Evolutionary conservation across 2,329 filamentous ascomycete species (phyloP).

Genomic region (Beauveria bassiana): DNA sequence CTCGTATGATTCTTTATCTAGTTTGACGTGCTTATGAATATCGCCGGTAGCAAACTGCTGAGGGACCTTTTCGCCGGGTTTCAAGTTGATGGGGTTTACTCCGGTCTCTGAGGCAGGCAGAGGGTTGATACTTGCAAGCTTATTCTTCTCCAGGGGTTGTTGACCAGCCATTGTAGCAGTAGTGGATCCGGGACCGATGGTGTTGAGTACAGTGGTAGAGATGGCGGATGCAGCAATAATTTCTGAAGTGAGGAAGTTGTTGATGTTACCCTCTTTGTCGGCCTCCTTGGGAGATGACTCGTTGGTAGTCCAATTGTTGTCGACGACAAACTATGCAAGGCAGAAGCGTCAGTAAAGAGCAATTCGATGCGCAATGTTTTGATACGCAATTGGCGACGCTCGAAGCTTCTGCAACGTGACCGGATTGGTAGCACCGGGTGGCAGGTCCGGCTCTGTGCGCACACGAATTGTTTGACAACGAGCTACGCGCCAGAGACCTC

Average conservation of each 20-base stretch:
- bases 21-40: conserved; percentile 61
- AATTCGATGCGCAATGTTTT: not conserved
- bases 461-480: not conserved
- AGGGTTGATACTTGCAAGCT: conserved; percentile 51
- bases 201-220: conserved; percentile 49
- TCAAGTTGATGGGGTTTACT: conserved; percentile 73
- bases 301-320: conserved; percentile 84
- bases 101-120: conserved; percentile 54
- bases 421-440: not conserved
- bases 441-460: not conserved
- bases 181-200: conserved; percentile 61
- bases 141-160: conserved; percentile 48
- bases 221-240: conserved; percentile 50
- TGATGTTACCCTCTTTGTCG: conserved; percentile 77
- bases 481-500: not conserved
- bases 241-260: conserved; percentile 80
- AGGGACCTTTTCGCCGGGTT: conserved; percentile 75
- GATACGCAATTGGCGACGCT: not conserved
- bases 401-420: not conserved
- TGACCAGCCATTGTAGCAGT: conserved; percentile 58
- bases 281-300: conserved; percentile 72
- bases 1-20: conserved; percentile 82
- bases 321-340: conserved; percentile 74
- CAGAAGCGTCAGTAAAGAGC: not conserved
- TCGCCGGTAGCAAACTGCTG: conserved; percentile 60